Conservation (phyloP, 257 asterid genomes). For the Fraxinus pennsylvanica region DNA sequence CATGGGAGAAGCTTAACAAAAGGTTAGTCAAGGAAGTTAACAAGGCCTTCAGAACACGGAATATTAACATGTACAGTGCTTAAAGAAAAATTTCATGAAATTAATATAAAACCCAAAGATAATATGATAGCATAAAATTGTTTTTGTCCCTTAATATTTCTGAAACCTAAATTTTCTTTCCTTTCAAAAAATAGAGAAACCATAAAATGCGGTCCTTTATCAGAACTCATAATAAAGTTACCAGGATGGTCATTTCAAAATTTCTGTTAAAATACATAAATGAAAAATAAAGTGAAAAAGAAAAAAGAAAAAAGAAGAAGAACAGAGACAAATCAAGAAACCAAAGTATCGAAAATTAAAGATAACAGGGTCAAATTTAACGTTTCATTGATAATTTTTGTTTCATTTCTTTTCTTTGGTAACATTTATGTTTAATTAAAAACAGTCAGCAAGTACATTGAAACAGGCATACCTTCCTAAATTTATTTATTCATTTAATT, state of each 20-base stretch:
- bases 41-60: constrained; percentile 5
- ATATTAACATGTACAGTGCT: neutral
- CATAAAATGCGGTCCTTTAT: neutral
- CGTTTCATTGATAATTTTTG: neutral
- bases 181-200: neutral
- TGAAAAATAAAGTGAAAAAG: neutral
- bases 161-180: neutral
- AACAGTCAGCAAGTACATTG: neutral
- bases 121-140: neutral
- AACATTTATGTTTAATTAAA: neutral
- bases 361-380: neutral
- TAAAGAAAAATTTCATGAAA: constrained; percentile 2
- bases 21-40: constrained; percentile 57
- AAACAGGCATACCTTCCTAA: neutral
- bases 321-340: neutral
- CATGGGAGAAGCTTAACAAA: constrained; percentile 82
- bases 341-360: neutral
- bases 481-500: neutral
- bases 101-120: neutral
- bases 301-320: neutral
- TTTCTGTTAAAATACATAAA: neutral
- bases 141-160: neutral
- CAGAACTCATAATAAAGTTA: neutral
- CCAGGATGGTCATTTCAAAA: neutral
- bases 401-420: neutral